phyloP scores from a whole-genome alignment of 2,329 filamentous ascomycete species.

The Aspergillus pseudotamarii region DNA sequence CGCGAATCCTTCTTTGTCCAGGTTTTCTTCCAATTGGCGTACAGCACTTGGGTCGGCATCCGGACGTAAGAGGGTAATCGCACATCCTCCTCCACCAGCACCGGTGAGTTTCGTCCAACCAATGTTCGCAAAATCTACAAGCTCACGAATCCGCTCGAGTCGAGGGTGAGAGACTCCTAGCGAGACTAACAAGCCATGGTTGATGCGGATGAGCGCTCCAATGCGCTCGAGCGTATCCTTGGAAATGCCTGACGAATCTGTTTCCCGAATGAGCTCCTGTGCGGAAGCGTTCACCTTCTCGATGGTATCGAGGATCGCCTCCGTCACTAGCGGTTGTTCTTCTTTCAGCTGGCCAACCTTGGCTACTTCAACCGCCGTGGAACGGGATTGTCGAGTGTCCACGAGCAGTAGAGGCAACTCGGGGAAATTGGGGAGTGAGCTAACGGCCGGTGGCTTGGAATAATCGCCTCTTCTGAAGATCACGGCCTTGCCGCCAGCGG shows the following conservation, averaged over 20 bases:
- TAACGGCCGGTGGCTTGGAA: slow-evolving; percentile 73
- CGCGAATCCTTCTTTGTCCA: slow-evolving; percentile 73
- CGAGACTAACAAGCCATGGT: slow-evolving; percentile 88
- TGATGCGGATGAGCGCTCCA: slow-evolving; percentile 88
- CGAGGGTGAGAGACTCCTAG: slow-evolving; percentile 93
- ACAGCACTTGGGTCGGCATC: slow-evolving; percentile 61
- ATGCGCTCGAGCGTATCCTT: slow-evolving; percentile 69
- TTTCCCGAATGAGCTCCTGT: slow-evolving; percentile 57
- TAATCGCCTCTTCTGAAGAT: slow-evolving; percentile 83
- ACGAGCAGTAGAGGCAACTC: slow-evolving; percentile 88
- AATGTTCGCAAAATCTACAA: slow-evolving; percentile 84
- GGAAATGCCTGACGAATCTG: slow-evolving; percentile 68
- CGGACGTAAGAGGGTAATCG: slow-evolving; percentile 84
- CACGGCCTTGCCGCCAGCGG: slow-evolving; percentile 90
- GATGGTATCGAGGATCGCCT: slow-evolving; percentile 81
- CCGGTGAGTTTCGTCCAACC: slow-evolving; percentile 98
- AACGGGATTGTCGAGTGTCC: slow-evolving; percentile 85
- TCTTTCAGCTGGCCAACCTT: slow-evolving; percentile 78
- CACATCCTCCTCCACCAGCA: slow-evolving; percentile 92
- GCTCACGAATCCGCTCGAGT: slow-evolving; percentile 85
- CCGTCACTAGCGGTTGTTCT: slow-evolving; percentile 74
- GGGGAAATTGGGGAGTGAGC: slow-evolving; percentile 81
- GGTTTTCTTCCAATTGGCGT: slow-evolving; percentile 63
- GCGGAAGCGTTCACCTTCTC: slow-evolving; percentile 64
- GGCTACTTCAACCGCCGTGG: slow-evolving; percentile 79